These are phyloP conservation scores for Leccinellum albellum DNA, from an alignment of 768 basidiomycete genomes.

Conservation along the genomic window DNA sequence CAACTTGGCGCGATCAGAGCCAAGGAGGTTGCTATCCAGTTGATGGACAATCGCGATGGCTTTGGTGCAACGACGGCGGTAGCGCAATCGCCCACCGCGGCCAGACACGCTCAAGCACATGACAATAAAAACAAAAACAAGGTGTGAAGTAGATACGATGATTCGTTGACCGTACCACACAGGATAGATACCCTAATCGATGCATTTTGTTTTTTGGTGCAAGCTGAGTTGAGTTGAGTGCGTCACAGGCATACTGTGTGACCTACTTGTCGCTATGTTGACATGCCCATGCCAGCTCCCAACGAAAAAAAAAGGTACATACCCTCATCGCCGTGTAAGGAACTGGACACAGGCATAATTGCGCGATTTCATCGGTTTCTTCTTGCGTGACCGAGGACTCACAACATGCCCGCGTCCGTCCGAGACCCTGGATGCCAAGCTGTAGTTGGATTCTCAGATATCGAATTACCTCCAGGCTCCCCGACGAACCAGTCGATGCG, in stretches of 20 bases:
- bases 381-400: too few relatives aligned
- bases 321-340: too few relatives aligned
- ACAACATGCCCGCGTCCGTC: background rate
- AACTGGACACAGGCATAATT: too few relatives aligned
- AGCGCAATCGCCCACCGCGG: background rate
- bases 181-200: constrained; percentile 13
- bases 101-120: background rate
- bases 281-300: too few relatives aligned
- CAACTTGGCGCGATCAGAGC: constrained; percentile 58
- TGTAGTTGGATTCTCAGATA: background rate
- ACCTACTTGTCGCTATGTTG: too few relatives aligned
- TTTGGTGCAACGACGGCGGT: background rate
- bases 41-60: constrained; percentile 6
- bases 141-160: background rate
- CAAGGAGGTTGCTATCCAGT: constrained; percentile 57
- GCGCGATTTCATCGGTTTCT: too few relatives aligned
- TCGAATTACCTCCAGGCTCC: too few relatives aligned
- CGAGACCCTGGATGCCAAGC: background rate
- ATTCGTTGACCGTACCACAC: constrained; percentile 3
- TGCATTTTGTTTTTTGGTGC: background rate
- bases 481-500: too few relatives aligned
- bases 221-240: too few relatives aligned
- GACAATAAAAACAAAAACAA: constrained; percentile 1
- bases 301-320: too few relatives aligned
- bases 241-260: too few relatives aligned